Evolutionary conservation across 192 early-diverging fungal species (phyloP).

Genomic region (Jimgerdemannia flammicorona): DNA sequence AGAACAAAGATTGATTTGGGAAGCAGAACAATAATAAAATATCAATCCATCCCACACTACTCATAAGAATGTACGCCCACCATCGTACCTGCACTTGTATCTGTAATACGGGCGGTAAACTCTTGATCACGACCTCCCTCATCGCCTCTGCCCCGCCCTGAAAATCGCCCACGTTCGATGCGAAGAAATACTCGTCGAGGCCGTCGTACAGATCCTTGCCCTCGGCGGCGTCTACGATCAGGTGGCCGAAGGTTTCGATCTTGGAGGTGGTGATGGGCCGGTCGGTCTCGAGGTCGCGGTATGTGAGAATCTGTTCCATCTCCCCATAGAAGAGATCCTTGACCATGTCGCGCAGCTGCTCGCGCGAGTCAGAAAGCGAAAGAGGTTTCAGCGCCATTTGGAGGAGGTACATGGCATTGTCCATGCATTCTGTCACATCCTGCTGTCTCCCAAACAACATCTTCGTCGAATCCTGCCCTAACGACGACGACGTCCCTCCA

Average conservation of each 20-base stretch:
- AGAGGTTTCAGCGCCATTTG: conserved; percentile 53
- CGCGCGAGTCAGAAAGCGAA: conserved; percentile 5
- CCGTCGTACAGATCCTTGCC: conserved; percentile 49
- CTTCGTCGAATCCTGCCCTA: conserved; percentile 10
- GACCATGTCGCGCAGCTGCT: conserved; percentile 24
- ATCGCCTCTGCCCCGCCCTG: conserved; percentile 25
- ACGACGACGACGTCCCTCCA: neutral
- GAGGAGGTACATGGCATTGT: conserved; percentile 57
- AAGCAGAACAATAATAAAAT: too few species aligned
- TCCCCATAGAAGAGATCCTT: conserved; percentile 49
- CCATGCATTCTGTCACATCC: conserved; percentile 79
- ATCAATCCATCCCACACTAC: too few species aligned
- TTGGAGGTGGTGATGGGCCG: conserved; percentile 28
- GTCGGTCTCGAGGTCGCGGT: conserved; percentile 29
- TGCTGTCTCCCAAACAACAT: conserved; percentile 60
- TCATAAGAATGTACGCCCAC: neutral
- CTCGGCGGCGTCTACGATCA: conserved; percentile 44
- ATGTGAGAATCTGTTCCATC: conserved; percentile 35
- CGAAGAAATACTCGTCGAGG: conserved; percentile 55
- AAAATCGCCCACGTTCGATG: conserved; percentile 24
- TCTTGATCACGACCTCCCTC: conserved; percentile 41
- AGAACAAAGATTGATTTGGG: too few species aligned
- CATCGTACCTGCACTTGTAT: conserved; percentile 52
- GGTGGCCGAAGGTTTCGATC: conserved; percentile 42
- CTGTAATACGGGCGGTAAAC: conserved; percentile 66